A percentile compares a stretch with the other conserved stretches of the same genome.
Conservation (phyloP, 2,329 filamentous ascomycete species). For the Penicillium sp. region DNA sequence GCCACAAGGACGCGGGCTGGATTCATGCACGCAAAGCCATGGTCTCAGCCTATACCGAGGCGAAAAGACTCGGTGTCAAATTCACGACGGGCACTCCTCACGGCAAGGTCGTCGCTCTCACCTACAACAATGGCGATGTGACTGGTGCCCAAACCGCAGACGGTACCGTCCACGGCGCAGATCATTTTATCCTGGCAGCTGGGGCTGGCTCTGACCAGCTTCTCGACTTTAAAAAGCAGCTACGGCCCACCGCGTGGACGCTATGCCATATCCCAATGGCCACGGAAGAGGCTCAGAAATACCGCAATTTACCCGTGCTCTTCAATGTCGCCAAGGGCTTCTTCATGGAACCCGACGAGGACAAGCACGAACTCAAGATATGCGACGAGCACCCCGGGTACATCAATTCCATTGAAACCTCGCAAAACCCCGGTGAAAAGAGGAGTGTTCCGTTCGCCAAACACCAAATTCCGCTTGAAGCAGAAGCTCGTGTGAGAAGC, state of each 20-base stretch:
- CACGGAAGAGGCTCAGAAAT: slow-evolving; percentile 47
- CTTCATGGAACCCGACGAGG: slow-evolving; percentile 52
- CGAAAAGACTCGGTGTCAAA: slow-evolving; percentile 48
- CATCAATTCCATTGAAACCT: slow-evolving; percentile 47
- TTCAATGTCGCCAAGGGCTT: slow-evolving; percentile 53
- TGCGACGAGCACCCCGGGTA: slow-evolving; percentile 61
- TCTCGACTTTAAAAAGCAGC: slow-evolving; percentile 54
- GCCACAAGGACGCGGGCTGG: slow-evolving; percentile 51
- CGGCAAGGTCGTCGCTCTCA: slow-evolving; percentile 43
- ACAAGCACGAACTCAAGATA: slow-evolving; percentile 43
- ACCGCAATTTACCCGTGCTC: slow-evolving; percentile 53
- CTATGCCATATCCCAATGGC: slow-evolving; percentile 55
- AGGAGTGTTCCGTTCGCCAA: slow-evolving; percentile 47
- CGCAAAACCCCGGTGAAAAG: slow-evolving; percentile 26
- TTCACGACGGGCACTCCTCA: slow-evolving; percentile 48
- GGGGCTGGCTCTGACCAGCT: slow-evolving; percentile 53
- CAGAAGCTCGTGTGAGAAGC: slow-evolving; percentile 50
- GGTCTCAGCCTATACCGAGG: slow-evolving; percentile 49
- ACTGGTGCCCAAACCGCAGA: slow-evolving; percentile 49
- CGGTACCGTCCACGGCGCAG: slow-evolving; percentile 45
- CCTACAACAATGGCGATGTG: slow-evolving; percentile 43
- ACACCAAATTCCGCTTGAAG: slow-evolving; percentile 48
- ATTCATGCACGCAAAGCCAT: slow-evolving; percentile 56
- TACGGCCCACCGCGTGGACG: slow-evolving; percentile 59
- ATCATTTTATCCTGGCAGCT: slow-evolving; percentile 52